Percentiles rank a stretch among this genome's conserved stretches.
phyloP scores from a whole-genome alignment of 2,329 filamentous ascomycete genomes.

The Fusarium sublunatum region DNA sequence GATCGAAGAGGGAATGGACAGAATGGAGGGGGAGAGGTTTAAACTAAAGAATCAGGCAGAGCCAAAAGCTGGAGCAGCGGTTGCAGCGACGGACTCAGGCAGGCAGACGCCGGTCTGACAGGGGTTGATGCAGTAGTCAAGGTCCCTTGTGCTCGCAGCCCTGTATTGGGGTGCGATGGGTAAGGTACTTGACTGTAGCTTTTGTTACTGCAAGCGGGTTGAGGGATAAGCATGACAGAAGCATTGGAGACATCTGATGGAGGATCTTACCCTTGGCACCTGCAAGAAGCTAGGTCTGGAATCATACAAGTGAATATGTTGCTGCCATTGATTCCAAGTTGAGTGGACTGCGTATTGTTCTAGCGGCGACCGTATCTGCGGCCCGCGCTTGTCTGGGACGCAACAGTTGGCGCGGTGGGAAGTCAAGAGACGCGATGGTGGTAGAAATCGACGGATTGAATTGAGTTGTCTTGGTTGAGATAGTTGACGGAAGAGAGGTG shows the following conservation, averaged over 20 bases:
- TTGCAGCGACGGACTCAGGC: constrained; percentile 44
- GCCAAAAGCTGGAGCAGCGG: constrained; percentile 42
- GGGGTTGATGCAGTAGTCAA: constrained; percentile 36
- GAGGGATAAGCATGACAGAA: constrained; percentile 27
- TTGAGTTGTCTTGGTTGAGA: background rate
- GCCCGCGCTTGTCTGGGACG: constrained; percentile 46
- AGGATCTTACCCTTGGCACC: constrained; percentile 33
- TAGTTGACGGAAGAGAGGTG: background rate
- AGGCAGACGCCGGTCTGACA: constrained; percentile 42
- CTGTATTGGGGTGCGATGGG: constrained; percentile 38
- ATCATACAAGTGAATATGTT: constrained; percentile 11
- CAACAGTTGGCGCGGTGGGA: constrained; percentile 40
- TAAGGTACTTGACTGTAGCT: constrained; percentile 28
- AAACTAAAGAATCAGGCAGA: constrained; percentile 49
- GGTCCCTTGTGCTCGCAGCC: constrained; percentile 39
- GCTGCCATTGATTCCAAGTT: constrained; percentile 13
- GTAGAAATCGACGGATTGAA: background rate
- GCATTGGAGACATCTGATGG: constrained; percentile 28
- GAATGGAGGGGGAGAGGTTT: constrained; percentile 50
- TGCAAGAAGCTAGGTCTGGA: constrained; percentile 31
- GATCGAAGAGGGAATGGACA: constrained; percentile 31
- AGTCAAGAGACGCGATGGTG: constrained; percentile 37
- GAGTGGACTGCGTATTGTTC: constrained; percentile 22
- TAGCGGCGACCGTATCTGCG: constrained; percentile 40
- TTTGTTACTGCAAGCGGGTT: constrained; percentile 27